Percentiles rank a stretch among this genome's conserved stretches.
Evolutionary conservation across 257 asterid genomes (phyloP).

Genomic region (Eustoma russellianum): DNA sequence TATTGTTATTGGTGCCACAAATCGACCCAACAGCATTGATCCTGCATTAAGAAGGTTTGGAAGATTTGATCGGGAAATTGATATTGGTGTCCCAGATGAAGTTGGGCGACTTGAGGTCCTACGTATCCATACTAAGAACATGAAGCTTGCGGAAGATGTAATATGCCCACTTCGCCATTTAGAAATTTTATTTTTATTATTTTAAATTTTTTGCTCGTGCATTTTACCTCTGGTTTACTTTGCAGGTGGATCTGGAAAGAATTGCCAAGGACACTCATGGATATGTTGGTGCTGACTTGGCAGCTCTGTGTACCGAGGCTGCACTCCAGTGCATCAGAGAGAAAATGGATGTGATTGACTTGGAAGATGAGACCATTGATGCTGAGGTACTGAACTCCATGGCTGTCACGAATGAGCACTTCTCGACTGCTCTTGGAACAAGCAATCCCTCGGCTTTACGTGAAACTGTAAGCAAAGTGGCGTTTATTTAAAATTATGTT

Average conservation of each 20-base stretch:
- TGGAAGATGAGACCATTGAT: slow-evolving; percentile 82
- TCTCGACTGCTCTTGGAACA: slow-evolving; percentile 79
- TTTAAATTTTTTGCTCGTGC: no score
- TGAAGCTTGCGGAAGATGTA: slow-evolving; percentile 89
- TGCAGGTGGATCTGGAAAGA: slow-evolving; percentile 84
- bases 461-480: slow-evolving; percentile 54
- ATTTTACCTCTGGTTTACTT: not conserved
- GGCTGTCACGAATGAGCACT: slow-evolving; percentile 92
- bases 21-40: slow-evolving; percentile 88
- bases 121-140: slow-evolving; percentile 85
- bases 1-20: slow-evolving; percentile 90
- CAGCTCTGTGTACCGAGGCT: slow-evolving; percentile 93
- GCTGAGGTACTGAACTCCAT: slow-evolving; percentile 86
- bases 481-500: not conserved
- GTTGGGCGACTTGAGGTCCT: slow-evolving; percentile 95
- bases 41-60: slow-evolving; percentile 93
- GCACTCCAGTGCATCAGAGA: slow-evolving; percentile 96
- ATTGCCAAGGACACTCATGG: slow-evolving; percentile 81
- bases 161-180: slow-evolving; percentile 6
- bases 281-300: slow-evolving; percentile 88
- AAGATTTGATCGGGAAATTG: slow-evolving; percentile 86
- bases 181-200: not conserved
- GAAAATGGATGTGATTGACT: slow-evolving; percentile 92
- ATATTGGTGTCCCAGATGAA: slow-evolving; percentile 93
- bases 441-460: slow-evolving; percentile 96